Evolutionary conservation across 441 rosid genomes (phyloP).

Genomic region (Isatis lusitanica): DNA sequence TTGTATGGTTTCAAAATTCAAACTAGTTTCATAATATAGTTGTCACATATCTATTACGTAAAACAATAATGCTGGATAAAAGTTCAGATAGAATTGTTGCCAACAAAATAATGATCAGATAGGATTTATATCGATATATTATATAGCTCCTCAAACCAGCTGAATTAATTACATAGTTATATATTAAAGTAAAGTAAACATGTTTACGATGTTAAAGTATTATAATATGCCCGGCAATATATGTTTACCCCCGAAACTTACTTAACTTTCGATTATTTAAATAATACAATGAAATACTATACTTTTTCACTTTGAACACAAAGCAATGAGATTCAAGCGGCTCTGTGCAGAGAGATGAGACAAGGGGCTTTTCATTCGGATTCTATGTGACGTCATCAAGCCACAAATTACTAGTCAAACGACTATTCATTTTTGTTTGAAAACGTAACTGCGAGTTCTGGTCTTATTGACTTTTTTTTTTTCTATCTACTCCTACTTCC

Average conservation of each 20-base stretch:
- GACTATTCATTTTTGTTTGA: conserved; percentile 35
- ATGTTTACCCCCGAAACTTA: background rate
- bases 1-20: conserved; percentile 2
- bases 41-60: background rate
- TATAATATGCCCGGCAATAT: background rate
- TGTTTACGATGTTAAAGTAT: background rate
- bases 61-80: background rate
- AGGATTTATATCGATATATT: background rate
- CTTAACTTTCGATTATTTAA: background rate
- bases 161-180: background rate
- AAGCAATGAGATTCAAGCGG: conserved; percentile 30
- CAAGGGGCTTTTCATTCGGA: conserved; percentile 39
- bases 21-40: background rate
- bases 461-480: conserved; percentile 24
- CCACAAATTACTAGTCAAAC: conserved; percentile 17
- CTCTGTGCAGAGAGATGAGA: conserved; percentile 33
- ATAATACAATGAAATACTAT: background rate
- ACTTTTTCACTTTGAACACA: background rate
- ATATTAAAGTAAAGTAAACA: no score
- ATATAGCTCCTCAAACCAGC: background rate
- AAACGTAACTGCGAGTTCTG: conserved; percentile 26
- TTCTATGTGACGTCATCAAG: conserved; percentile 30
- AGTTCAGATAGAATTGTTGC: background rate
- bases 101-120: background rate
- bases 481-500: background rate